phyloP scores from a whole-genome alignment of 257 asterid species.

The Solanum rostratum region DNA sequence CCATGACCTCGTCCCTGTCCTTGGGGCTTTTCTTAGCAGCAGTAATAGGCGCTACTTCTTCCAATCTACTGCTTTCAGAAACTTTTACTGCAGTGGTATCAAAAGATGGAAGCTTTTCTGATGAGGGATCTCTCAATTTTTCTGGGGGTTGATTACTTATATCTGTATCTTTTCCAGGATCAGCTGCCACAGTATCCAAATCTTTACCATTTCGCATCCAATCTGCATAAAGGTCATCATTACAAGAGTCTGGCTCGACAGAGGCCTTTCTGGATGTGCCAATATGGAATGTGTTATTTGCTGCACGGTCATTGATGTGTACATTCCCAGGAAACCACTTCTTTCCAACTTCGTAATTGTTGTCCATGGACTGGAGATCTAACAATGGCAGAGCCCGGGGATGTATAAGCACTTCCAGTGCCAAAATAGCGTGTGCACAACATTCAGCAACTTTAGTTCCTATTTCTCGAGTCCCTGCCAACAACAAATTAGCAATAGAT shows the following conservation, averaged over 20 bases:
- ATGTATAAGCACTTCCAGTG: conserved; percentile 70
- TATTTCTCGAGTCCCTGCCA: conserved; percentile 44
- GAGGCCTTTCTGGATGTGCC: conserved; percentile 15
- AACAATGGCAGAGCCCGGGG: conserved; percentile 52
- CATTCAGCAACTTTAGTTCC: conserved; percentile 47
- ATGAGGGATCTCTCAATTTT: not conserved
- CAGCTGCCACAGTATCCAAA: conserved; percentile 21
- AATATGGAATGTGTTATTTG: conserved; percentile 8
- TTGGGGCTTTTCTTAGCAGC: conserved; percentile 2
- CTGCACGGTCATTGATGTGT: conserved; percentile 11
- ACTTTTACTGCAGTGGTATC: not conserved
- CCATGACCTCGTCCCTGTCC: conserved; percentile 22
- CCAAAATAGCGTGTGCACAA: conserved; percentile 56
- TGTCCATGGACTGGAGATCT: conserved; percentile 17
- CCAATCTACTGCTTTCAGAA: not conserved
- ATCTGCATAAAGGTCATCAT: conserved; percentile 44
- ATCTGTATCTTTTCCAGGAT: conserved; percentile 5
- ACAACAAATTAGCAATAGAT: not conserved
- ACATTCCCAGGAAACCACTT: conserved; percentile 15
- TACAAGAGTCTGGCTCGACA: conserved; percentile 29
- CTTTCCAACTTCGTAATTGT: conserved; percentile 13
- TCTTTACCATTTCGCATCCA: conserved; percentile 40
- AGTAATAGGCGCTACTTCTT: not conserved
- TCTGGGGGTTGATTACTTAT: conserved; percentile 7
- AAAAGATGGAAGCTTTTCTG: conserved; percentile 7